Evolutionary conservation across 495 filamentous ascomycete species (phyloP).

Genomic region (Aspergillus egyptiacus): DNA sequence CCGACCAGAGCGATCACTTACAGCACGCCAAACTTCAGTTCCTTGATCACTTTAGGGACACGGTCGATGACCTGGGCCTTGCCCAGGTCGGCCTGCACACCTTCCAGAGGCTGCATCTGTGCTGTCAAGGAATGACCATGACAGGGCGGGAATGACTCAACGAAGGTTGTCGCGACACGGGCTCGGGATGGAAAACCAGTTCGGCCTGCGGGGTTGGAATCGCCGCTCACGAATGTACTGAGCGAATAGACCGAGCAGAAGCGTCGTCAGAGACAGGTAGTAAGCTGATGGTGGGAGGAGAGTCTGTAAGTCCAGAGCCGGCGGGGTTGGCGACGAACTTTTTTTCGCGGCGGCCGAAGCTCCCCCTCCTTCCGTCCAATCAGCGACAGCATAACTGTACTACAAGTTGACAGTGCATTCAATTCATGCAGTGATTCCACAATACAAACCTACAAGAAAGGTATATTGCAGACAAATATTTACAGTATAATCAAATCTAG

Average conservation of each 20-base stretch:
- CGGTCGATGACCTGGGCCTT: constrained; percentile 89
- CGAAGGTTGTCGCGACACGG: constrained; percentile 10
- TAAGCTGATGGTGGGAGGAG: constrained; percentile 6
- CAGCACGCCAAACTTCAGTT: constrained; percentile 91
- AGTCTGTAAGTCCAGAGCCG: constrained; percentile 21
- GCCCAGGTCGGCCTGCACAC: constrained; percentile 48
- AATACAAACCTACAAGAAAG: too few relatives aligned
- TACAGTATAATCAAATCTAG: background rate
- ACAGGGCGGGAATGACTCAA: constrained; percentile 33
- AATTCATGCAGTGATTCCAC: too few relatives aligned
- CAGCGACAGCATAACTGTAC: constrained; percentile 5
- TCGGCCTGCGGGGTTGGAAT: background rate
- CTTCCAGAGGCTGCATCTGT: constrained; percentile 46
- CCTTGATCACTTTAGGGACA: constrained; percentile 82
- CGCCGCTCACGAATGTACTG: background rate
- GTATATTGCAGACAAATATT: too few relatives aligned
- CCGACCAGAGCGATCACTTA: constrained; percentile 35
- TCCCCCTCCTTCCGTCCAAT: constrained; percentile 18
- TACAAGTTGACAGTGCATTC: too few relatives aligned
- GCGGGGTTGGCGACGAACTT: constrained; percentile 31
- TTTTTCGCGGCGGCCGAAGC: constrained; percentile 17
- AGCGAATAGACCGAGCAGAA: background rate
- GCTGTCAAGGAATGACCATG: constrained; percentile 39
- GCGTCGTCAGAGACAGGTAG: background rate
- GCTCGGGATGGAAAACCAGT: constrained; percentile 3